Evolutionary conservation across 2,329 filamentous ascomycete genomes (phyloP).

Genomic region (Xylariaceae sp.): DNA sequence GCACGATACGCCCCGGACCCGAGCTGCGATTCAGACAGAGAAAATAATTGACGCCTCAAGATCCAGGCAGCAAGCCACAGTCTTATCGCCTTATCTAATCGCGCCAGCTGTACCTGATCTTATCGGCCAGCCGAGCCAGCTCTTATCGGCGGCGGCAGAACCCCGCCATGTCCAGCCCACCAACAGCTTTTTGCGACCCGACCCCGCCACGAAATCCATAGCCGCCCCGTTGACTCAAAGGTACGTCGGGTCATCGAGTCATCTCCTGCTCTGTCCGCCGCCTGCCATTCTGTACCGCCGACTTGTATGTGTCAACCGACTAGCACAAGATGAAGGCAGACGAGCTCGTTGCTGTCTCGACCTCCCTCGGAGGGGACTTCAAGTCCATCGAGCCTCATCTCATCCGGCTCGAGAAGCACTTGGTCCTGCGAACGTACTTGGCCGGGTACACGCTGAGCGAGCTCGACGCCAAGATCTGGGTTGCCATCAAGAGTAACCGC

Average conservation of each 20-base stretch:
- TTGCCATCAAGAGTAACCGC: conserved; percentile 73
- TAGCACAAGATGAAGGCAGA: conserved; percentile 46
- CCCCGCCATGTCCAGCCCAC: neutral
- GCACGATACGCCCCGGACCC: too few relatives aligned
- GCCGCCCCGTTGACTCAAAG: neutral
- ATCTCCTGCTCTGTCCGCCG: neutral
- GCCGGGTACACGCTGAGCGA: conserved; percentile 72
- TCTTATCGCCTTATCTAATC: too few relatives aligned
- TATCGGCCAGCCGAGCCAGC: conserved; percentile 4
- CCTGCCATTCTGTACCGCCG: neutral
- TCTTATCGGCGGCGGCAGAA: conserved; percentile 1
- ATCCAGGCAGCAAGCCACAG: too few relatives aligned
- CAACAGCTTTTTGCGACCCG: neutral
- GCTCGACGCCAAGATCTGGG: conserved; percentile 76
- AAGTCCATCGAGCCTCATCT: conserved; percentile 72
- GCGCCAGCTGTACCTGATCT: conserved; percentile 7
- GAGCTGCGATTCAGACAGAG: too few relatives aligned
- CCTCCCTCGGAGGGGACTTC: conserved; percentile 59
- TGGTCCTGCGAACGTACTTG: conserved; percentile 80
- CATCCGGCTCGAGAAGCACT: conserved; percentile 73
- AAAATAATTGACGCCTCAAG: too few relatives aligned
- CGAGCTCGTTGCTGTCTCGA: conserved; percentile 45
- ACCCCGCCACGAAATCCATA: conserved; percentile 13
- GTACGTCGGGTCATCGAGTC: conserved; percentile 7
- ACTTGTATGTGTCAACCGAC: too few relatives aligned